Evolutionary conservation across 2,329 filamentous ascomycete species (phyloP), one percentile per base, ranked within the genome.

Genomic region (Penicillium verrucosum): DNA sequence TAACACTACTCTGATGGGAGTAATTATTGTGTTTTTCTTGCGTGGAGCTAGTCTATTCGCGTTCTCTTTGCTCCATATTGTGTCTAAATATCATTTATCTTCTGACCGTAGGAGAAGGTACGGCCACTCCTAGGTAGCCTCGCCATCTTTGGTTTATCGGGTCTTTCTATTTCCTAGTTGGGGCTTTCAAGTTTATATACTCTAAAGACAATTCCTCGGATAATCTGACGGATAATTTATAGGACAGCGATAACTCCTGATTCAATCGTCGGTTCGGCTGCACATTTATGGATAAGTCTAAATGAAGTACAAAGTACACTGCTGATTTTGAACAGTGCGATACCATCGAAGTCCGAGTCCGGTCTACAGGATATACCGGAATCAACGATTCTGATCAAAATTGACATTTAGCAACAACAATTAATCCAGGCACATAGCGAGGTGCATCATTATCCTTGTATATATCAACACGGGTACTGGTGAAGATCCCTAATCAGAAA

Each of bases 391-490:
- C 34, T 7, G 9, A 32, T 12, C 27, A 32, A 14, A 43, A 23
- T 25, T 8, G 18, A 42, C 48, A 29, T 9, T 11, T 25, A 9
- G n/a, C n/a, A n/a, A 49, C 70, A 21, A 75, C 68, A 49, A 75
- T 42, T 30, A 42, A 50, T 23, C 34, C 50, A 40, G 40, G 43
- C 8, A 49, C n/a, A 40, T 57, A 51, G 42, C 46, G 40, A n/a
- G 40, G 51, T 23, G 46, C 41, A 43, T 51, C 29, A 16, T 40
- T 18, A 10, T 34, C n/a, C 25, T 74, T 69, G 60, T 78, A 18
- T 78, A 78, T 14, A 75, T 67, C 2, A 79, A 65, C 0, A 18
- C 18, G 18, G 18, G 78, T 77, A 0, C 77, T 77, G n/a, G 78
- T 73, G 37, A 80, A 77, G 60, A 79, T 79, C 11, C 70, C 69